Percentiles rank a stretch among this genome's conserved stretches.
Evolutionary conservation across 192 early-diverging fungal genomes (phyloP).

Genomic region (Mortierella hygrophila): DNA sequence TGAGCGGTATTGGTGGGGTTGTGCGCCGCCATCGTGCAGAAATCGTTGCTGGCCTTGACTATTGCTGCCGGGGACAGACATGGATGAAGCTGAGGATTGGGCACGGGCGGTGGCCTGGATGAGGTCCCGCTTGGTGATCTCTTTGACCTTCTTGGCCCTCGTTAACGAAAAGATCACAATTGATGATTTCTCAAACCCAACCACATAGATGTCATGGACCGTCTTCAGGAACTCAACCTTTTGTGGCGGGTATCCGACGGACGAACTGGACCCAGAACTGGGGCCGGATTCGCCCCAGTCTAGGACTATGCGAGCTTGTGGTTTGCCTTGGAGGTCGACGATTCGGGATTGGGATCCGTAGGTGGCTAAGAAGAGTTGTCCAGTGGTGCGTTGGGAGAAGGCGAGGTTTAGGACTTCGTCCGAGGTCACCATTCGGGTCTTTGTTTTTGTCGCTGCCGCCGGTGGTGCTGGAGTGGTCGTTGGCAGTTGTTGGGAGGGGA

Average conservation of each 20-base stretch:
- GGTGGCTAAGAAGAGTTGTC: constrained; percentile 41
- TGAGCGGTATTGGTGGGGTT: not conserved
- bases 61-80: not conserved
- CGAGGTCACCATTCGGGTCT: constrained; percentile 50
- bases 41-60: not conserved
- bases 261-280: not conserved
- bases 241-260: constrained; percentile 25
- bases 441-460: constrained; percentile 11
- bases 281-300: constrained; percentile 20
- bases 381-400: constrained; percentile 29
- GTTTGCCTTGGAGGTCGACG: constrained; percentile 39
- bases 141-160: constrained; percentile 33
- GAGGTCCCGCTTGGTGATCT: constrained; percentile 39
- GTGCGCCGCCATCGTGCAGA: not conserved
- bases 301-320: constrained; percentile 38
- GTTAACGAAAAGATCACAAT: constrained; percentile 38
- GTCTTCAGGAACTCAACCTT: constrained; percentile 51
- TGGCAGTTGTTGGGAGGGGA: not conserved
- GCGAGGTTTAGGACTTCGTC: constrained; percentile 43
- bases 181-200: constrained; percentile 46
- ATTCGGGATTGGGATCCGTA: constrained; percentile 45
- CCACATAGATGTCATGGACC: constrained; percentile 34
- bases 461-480: not conserved
- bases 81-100: not conserved
- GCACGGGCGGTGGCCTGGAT: constrained; percentile 10